Conservation (phyloP, 2,329 filamentous ascomycete genomes). For the Fusarium domesticum region DNA sequence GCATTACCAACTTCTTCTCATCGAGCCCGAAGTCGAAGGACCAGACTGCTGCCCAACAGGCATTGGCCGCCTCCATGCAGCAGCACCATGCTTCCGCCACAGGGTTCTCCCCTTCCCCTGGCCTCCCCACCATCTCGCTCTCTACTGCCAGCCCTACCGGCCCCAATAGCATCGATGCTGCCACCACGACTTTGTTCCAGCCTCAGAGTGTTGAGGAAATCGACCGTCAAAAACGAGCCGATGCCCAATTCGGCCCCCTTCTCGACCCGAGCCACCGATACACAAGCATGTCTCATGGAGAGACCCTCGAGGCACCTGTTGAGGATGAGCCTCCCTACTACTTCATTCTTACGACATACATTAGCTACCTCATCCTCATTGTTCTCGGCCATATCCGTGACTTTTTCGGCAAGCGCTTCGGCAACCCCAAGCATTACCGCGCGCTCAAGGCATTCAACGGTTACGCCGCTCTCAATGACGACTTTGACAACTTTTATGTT, state of each 20-base stretch:
- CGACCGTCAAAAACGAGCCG: constrained; percentile 68
- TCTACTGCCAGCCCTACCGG: constrained; percentile 80
- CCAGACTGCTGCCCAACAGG: constrained; percentile 60
- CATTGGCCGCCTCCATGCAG: constrained; percentile 61
- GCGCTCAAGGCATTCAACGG: constrained; percentile 80
- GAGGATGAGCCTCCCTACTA: constrained; percentile 97
- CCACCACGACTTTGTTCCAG: constrained; percentile 78
- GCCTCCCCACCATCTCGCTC: constrained; percentile 85
- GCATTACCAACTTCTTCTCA: constrained; percentile 80
- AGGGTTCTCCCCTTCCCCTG: constrained; percentile 68
- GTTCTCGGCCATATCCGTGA: constrained; percentile 93
- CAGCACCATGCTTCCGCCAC: constrained; percentile 51
- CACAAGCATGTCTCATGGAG: constrained; percentile 81
- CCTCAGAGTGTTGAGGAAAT: constrained; percentile 83
- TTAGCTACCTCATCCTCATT: constrained; percentile 95
- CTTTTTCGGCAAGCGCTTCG: constrained; percentile 96
- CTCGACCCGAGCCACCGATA: constrained; percentile 79
- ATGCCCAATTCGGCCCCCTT: constrained; percentile 90
- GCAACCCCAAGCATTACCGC: constrained; percentile 75
- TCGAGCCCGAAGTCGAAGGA: constrained; percentile 71
- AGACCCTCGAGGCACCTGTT: constrained; percentile 74
- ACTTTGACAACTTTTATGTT: constrained; percentile 99
- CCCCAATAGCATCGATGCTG: constrained; percentile 65
- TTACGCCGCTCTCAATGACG: constrained; percentile 92
- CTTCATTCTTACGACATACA: constrained; percentile 95